Base-by-base conservation (phyloP, 2,329 filamentous ascomycete genomes). In the Arthrobotrys pseudoclavata region DNA sequence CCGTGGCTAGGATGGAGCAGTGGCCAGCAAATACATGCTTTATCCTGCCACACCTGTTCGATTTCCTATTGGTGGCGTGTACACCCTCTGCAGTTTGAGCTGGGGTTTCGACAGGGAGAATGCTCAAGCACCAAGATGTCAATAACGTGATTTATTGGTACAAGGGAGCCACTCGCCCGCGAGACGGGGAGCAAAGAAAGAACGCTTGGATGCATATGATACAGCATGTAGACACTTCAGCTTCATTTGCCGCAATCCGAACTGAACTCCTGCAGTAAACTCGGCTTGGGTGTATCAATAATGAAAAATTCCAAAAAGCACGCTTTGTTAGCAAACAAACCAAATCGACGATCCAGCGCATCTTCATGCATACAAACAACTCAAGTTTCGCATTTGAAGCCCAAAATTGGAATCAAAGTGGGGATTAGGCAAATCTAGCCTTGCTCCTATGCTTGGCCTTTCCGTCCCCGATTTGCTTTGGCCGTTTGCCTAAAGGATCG, bases 391-490 rank as follows among this genome's bases (percentile, higher is more conserved):
- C 20, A 29, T 52, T 20, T 12, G 42, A 66, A 48, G 31, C 47
- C 50, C 34, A 24, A 26, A 42, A 15, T n/a, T 24, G 34, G 55
- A 3, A 60, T 42, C 18, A 60, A 26, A 42, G 55, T 42, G 55
- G 52, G 72, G 57, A 40, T 77, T 66, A 77, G 45, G 60, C 61
- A 67, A 70, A 71, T 48, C 74, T 57, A 12, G 74, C 40, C 50
- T 77, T 77, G 67, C 31, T 71, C 67, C 61, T 77, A 50, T 77
- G 67, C 47, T 67, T 77, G 20, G 67, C 40, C 26, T 71, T 77
- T 24, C 67, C 74, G 24, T 77, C 74, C 50, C 61, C 50, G 37
- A 77, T 67, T 20, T 77, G 74, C 57, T 71, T 77, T 13, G 45
- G 18, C n/a, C 67, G 61, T 37, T 67, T 77, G 52, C 67, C 74